Percentiles rank a stretch among this genome's conserved stretches.
Evolutionary conservation across 306 rosid species (phyloP).

Genomic region (Cercis canadensis): DNA sequence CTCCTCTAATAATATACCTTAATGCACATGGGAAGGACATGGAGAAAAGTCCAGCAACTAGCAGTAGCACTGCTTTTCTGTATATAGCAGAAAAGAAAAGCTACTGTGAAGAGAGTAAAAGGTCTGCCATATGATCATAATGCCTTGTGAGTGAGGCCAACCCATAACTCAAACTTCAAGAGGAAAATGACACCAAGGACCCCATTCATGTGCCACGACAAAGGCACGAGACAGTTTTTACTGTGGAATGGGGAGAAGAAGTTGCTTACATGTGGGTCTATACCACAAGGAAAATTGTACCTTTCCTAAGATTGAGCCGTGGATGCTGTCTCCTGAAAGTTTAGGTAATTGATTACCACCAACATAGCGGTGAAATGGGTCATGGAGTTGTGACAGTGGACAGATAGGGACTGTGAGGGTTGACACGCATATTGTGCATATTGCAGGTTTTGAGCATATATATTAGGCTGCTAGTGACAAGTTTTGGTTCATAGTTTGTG

Average conservation of each 20-base stretch:
- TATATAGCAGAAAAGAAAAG: conserved; percentile 21
- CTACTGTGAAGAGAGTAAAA: conserved; percentile 3
- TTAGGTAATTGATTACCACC: conserved; percentile 41
- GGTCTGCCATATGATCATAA: conserved; percentile 39
- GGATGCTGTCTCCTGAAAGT: conserved; percentile 58
- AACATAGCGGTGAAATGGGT: conserved; percentile 43
- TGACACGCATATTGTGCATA: conserved; percentile 35
- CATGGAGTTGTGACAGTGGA: conserved; percentile 46
- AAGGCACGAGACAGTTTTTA: conserved; percentile 43
- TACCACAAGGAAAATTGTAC: conserved; percentile 39
- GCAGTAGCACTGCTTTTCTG: conserved; percentile 33
- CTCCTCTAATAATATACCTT: conserved; percentile 36
- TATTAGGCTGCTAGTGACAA: conserved; percentile 31
- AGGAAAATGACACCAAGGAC: conserved; percentile 37
- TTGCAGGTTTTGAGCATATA: conserved; percentile 38
- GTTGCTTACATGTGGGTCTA: conserved; percentile 52
- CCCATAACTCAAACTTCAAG: conserved; percentile 32
- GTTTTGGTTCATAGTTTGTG: conserved; percentile 35
- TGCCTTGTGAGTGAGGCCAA: conserved; percentile 41
- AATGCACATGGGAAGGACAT: conserved; percentile 59
- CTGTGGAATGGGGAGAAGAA: conserved; percentile 40
- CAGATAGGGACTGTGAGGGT: conserved; percentile 49
- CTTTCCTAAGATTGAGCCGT: conserved; percentile 52
- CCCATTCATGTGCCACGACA: conserved; percentile 52
- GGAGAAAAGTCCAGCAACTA: conserved; percentile 42